phyloP scores from a whole-genome alignment of 2,329 filamentous ascomycete genomes.

The Neofusicoccum sp. region DNA sequence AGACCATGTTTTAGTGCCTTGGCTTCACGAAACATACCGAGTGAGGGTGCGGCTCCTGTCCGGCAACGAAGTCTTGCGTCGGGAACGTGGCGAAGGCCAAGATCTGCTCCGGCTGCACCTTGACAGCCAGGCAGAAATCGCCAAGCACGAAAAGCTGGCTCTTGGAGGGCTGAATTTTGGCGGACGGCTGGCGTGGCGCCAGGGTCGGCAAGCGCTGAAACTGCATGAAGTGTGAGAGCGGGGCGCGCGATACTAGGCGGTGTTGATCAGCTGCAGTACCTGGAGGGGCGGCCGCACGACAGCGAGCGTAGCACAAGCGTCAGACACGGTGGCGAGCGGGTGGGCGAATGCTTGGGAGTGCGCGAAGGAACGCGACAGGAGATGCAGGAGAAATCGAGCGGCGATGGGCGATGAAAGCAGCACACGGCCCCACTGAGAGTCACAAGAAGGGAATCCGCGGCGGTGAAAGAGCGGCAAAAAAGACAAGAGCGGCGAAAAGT shows the following conservation, averaged over 20 bases:
- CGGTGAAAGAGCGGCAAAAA: slow-evolving; percentile 18
- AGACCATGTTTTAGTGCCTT: too few species aligned
- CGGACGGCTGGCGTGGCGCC: background rate
- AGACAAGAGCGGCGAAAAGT: background rate
- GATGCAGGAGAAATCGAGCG: background rate
- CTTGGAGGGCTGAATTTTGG: slow-evolving; percentile 7
- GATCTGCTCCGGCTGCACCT: slow-evolving; percentile 19
- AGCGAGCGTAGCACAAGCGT: slow-evolving; percentile 5
- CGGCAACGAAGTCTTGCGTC: slow-evolving; percentile 8
- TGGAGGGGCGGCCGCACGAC: background rate
- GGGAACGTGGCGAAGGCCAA: slow-evolving; percentile 13
- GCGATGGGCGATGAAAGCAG: background rate
- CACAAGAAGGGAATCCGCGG: background rate
- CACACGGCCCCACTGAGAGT: background rate
- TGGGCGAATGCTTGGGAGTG: background rate
- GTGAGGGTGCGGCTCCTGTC: slow-evolving; percentile 21
- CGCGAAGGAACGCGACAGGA: background rate
- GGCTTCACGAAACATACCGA: background rate
- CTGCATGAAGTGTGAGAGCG: slow-evolving; percentile 2
- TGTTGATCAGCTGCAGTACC: background rate
- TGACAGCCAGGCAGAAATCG: slow-evolving; percentile 19
- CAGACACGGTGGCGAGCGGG: background rate
- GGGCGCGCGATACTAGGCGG: background rate
- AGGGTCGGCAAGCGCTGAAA: background rate
- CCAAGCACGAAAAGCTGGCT: background rate